phyloP scores from a whole-genome alignment of 129 eudicot genomes.

The Flaveria linearis region DNA sequence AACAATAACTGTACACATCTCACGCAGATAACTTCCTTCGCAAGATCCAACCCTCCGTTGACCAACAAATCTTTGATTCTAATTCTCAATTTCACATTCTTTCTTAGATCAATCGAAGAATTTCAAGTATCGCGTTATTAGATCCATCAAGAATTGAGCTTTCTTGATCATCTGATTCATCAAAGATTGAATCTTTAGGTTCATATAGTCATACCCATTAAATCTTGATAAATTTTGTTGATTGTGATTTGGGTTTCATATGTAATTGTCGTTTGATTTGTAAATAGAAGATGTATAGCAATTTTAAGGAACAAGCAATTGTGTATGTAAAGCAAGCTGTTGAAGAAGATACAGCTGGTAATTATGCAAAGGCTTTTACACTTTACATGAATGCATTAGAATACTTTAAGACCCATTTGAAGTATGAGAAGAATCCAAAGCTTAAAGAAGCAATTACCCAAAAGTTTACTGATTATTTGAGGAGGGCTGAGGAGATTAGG shows the following conservation, averaged over 20 bases:
- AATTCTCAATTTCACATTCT: neutral
- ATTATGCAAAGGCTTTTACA: conserved; percentile 58
- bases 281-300: conserved; percentile 56
- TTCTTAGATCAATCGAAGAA: conserved; percentile 1
- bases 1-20: conserved; percentile 19
- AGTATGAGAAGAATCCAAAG: conserved; percentile 71
- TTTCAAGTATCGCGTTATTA: conserved; percentile 25
- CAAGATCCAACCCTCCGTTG: conserved; percentile 23
- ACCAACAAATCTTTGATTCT: neutral
- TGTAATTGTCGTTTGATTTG: neutral
- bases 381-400: conserved; percentile 68
- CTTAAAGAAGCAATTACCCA: conserved; percentile 66
- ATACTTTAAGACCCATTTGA: conserved; percentile 64
- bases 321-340: conserved; percentile 72
- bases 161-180: neutral
- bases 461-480: conserved; percentile 67
- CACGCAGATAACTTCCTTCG: conserved; percentile 9
- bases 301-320: conserved; percentile 73
- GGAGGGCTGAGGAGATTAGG: conserved; percentile 80
- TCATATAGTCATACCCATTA: neutral
- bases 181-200: neutral
- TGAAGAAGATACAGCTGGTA: conserved; percentile 68
- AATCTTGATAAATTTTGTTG: no score
- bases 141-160: neutral
- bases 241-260: no score